Base-by-base conservation (phyloP, 441 rosid genomes). In the Pelargonium myrrhifolium region DNA sequence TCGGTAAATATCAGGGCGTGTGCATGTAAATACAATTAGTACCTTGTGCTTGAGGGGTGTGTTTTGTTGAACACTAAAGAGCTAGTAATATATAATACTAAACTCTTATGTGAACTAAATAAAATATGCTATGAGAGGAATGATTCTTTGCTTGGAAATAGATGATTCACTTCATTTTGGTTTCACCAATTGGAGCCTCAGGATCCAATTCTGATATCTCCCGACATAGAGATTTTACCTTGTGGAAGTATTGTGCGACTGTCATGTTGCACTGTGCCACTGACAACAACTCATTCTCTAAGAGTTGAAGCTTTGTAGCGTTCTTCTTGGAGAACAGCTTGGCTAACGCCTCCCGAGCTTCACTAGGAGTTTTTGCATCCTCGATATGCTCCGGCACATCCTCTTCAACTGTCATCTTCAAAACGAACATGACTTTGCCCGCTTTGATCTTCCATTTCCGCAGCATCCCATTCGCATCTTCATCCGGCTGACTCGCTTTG, bases 351-450 rank as follows among this genome's bases (percentile, higher is more conserved):
- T 68, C 71, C 65, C 56, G 49, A 24, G 69, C 69, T 22, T 55
- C 64, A n/a, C 56, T 55, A 0, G 71, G 71, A 10, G 71, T 68
- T 6, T 55, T n/a, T 1, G 51, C 51, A 17, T 68, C 63, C 1
- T 49, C 24, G 17, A 45, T 69, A 14, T 61, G 72, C 61, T 69
- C 72, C 31, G 62, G 0, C 43, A 69, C 28, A 11, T 69, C 72
- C 21, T 69, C 67, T 24, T 69, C 28, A 9, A 68, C 37, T 0
- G 51, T 68, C 3, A 53, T 56, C 21, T 68, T 68, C 47, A 61
- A 22, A 1, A n/a, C 47, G 58, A 62, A 63, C 61, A 62, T 61
- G 7, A 45, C 62, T 42, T 69, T 63, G n/a, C 67, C 67, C 6
- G 39, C 68, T 15, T 63, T 53, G 9, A 47, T 53, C 7, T 56